Evolutionary conservation across 345 rosid genomes (phyloP).

Genomic region (Pistacia vera): DNA sequence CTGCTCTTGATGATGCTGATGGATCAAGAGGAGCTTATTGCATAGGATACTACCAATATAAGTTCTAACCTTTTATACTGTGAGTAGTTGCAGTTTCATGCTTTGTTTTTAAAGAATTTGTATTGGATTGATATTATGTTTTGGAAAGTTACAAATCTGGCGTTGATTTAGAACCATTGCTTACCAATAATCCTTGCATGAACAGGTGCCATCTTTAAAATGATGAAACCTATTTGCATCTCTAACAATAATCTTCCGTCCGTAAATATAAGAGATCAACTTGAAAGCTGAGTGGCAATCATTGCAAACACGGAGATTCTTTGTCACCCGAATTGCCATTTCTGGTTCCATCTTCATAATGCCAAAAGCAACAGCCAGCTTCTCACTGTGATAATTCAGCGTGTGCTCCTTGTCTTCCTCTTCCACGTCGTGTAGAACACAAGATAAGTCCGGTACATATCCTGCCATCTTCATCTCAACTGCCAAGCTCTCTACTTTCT

Average conservation of each 20-base stretch:
- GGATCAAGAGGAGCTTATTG: neutral
- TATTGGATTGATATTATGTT: neutral
- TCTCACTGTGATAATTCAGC: conserved; percentile 58
- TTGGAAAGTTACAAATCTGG: neutral
- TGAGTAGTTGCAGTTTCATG: too few relatives aligned
- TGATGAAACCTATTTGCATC: conserved; percentile 55
- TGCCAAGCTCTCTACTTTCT: conserved; percentile 38
- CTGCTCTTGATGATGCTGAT: neutral
- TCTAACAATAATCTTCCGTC: conserved; percentile 42
- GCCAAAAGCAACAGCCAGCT: conserved; percentile 57
- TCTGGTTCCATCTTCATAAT: conserved; percentile 36
- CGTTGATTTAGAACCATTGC: neutral
- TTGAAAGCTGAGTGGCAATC: conserved; percentile 53
- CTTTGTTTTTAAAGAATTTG: neutral
- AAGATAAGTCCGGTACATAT: conserved; percentile 47
- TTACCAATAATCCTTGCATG: conserved; percentile 52
- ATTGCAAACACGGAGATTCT: conserved; percentile 53
- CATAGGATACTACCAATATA: neutral
- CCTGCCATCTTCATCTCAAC: conserved; percentile 51
- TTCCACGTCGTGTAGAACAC: conserved; percentile 55
- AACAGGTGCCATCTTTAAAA: conserved; percentile 42
- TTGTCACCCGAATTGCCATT: conserved; percentile 37
- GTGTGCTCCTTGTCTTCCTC: conserved; percentile 58
- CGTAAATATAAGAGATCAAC: conserved; percentile 37
- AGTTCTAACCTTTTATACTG: neutral